These are phyloP conservation scores for Auriscalpium vulgare DNA, from an alignment of 768 basidiomycete species.

Conservation along the genomic window DNA sequence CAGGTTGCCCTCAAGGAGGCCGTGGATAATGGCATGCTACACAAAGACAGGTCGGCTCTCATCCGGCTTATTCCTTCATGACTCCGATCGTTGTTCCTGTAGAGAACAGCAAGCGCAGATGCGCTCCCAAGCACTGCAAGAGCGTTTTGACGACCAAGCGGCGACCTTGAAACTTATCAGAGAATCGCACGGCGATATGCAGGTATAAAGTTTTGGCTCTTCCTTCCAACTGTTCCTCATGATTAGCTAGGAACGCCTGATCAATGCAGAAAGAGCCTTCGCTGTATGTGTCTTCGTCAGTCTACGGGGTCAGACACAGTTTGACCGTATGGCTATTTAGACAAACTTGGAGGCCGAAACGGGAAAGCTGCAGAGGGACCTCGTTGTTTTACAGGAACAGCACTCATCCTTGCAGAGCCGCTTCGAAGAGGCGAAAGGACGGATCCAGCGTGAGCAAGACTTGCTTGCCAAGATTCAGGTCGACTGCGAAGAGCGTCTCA, in stretches of 20 bases:
- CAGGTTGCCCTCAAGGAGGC: slow-evolving; percentile 1
- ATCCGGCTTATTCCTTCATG: background rate
- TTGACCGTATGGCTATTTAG: slow-evolving; percentile 8
- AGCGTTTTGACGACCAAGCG: slow-evolving; percentile 52
- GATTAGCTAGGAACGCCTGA: slow-evolving; percentile 29
- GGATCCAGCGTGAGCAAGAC: slow-evolving; percentile 11
- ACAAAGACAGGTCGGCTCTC: slow-evolving; percentile 5
- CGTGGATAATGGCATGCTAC: slow-evolving; percentile 2
- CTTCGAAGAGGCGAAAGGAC: slow-evolving; percentile 11
- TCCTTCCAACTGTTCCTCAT: background rate
- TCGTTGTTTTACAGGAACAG: slow-evolving; percentile 34
- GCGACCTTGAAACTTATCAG: slow-evolving; percentile 45
- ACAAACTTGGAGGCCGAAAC: slow-evolving; percentile 24
- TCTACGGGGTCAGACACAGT: too few species aligned
- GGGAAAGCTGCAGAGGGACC: slow-evolving; percentile 29
- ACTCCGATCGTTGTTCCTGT: background rate
- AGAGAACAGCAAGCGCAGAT: slow-evolving; percentile 12
- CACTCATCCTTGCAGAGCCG: slow-evolving; percentile 24
- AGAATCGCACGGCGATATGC: slow-evolving; percentile 46
- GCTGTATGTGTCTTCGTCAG: slow-evolving; percentile 22
- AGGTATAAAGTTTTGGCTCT: slow-evolving; percentile 23
- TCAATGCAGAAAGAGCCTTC: slow-evolving; percentile 27
- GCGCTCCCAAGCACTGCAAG: slow-evolving; percentile 38
- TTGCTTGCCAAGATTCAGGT: background rate
- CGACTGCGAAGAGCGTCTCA: slow-evolving; percentile 8